Base-by-base conservation (phyloP, 2,329 filamentous ascomycete genomes). In the Phialemoniopsis sp. region DNA sequence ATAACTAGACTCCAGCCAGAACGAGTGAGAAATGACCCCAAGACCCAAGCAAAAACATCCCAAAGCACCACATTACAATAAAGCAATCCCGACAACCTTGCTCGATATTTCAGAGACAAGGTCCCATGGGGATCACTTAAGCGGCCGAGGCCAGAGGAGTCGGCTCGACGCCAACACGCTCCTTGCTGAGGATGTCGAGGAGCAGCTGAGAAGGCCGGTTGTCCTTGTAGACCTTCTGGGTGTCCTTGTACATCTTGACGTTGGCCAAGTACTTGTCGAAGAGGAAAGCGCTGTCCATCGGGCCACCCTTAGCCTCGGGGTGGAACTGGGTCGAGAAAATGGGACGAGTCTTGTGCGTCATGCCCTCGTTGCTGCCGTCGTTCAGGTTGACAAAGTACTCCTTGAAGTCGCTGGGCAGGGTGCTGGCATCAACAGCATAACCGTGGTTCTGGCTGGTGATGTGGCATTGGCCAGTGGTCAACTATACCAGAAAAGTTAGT, bases 321-420 rank as follows among this genome's bases (percentile, higher is more conserved):
- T 98, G 93, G 82, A 98, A 98, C 67, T 98, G 93, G 17, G 90
- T 95, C 48, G 87, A 91, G 78, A 98, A 97, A 62, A 98, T 98
- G 46, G 93, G 93, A 29, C 91, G 87, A 42, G 87, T 86, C 68
- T 86, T 89, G 78, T 98, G 93, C 62, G 96, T 89, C 81, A 98
- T 89, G 44, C 87, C 91, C 73, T 98, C 93, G 65, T 98, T 98
- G 65, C 86, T 91, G 46, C 89, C 88, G 59, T 98, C 93, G 67
- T 97, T 98, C 50, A 97, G 75, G 75, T 98, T 97, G 66, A 95
- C 85, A 62, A 97, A 98, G 76, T 95, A 97, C 65, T 95, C 91
- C 76, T 90, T 93, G 82, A 89, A 98, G 29, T 96, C 89, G 40
- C 69, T 72, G 39, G 87, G 80, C 31, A 98, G 74, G 10, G 89